Conservation (phyloP, 1,139 yeast species). For the Debaryomycetaceae sp. region DNA sequence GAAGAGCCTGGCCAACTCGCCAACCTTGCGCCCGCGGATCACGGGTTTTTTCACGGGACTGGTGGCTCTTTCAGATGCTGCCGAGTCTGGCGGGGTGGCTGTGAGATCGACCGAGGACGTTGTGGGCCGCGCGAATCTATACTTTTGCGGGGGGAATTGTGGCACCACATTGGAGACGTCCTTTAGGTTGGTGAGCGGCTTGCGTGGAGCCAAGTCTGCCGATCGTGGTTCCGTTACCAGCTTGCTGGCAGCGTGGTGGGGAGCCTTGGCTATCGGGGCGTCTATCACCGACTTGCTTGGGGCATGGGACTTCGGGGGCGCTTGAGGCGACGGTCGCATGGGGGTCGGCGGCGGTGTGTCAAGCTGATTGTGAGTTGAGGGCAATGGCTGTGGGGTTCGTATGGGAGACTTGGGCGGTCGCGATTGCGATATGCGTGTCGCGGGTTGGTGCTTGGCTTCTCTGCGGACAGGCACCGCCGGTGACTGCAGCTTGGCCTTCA, state of each 20-base stretch:
- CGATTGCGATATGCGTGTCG: too few relatives aligned
- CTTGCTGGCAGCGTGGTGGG: too few relatives aligned
- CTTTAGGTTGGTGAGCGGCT: too few relatives aligned
- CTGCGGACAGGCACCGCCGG: too few relatives aligned
- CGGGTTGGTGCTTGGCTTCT: too few relatives aligned
- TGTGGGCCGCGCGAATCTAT: conserved; percentile 19
- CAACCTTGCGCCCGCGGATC: conserved; percentile 50
- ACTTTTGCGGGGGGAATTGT: conserved; percentile 40
- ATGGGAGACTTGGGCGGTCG: too few relatives aligned
- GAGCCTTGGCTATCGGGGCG: too few relatives aligned
- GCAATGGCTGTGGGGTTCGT: too few relatives aligned
- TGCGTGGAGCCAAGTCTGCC: conserved; percentile 2
- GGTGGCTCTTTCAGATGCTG: conserved; percentile 1
- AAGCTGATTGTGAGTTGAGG: conserved; percentile 7
- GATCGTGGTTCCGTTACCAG: too few relatives aligned
- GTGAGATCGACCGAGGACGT: conserved; percentile 6
- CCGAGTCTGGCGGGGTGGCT: conserved; percentile 4
- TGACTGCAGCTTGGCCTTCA: too few relatives aligned
- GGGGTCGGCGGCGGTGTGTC: too few relatives aligned
- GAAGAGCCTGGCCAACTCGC: conserved; percentile 50
- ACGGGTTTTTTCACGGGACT: conserved; percentile 36
- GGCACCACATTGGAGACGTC: conserved; percentile 24
- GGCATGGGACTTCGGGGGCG: conserved; percentile 1
- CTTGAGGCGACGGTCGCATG: conserved; percentile 2
- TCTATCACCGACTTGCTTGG: too few relatives aligned